Base-by-base conservation (phyloP, 306 rosid genomes). In the Inga oerstediana region DNA sequence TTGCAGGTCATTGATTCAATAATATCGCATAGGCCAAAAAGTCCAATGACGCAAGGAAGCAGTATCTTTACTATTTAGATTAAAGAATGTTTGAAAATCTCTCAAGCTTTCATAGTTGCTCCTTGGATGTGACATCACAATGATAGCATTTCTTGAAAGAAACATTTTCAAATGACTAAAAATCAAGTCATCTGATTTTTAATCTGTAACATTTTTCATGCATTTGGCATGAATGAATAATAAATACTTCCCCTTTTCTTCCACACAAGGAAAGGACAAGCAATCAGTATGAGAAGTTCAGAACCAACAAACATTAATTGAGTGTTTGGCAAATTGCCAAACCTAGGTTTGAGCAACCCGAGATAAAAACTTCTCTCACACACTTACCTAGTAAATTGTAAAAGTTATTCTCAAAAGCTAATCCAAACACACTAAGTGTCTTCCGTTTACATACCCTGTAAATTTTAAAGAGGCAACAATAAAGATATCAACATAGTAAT, bases 401-500 rank as follows among this genome's bases (percentile, higher is more conserved):
- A 24, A 24, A 24, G 0, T 0, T 24, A 24, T 24, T 24, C 27
- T 24, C 27, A 24, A 24, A 24, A 24, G 27, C 27, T 24, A 24
- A 24, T 24, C 27, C 27, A 24, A 24, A 24, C 27, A 24, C 27
- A 24, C 27, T 12, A 12, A 37, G 65, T 16, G 32, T 34, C 30
- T 49, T 70, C 10, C 9, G 5, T 74, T 51, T 56, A 48, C 65
- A 79, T 27, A 59, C 71, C 76, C 67, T 78, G 32, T 30, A 79
- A 41, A 37, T 44, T 62, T 34, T 43, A 78, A 75, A 52, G 54
- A 78, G 22, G 32, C 45, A 69, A 76, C 43, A 58, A 68, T 56
- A 73, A 76, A 71, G n/a, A 83, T 32, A 72, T 68, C 59, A 58
- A 52, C 69, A 80, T 83, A 16, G 75, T 67, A 76, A 86, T 87